phyloP scores from a whole-genome alignment of 306 rosid species.

The Crotalaria pallida region DNA sequence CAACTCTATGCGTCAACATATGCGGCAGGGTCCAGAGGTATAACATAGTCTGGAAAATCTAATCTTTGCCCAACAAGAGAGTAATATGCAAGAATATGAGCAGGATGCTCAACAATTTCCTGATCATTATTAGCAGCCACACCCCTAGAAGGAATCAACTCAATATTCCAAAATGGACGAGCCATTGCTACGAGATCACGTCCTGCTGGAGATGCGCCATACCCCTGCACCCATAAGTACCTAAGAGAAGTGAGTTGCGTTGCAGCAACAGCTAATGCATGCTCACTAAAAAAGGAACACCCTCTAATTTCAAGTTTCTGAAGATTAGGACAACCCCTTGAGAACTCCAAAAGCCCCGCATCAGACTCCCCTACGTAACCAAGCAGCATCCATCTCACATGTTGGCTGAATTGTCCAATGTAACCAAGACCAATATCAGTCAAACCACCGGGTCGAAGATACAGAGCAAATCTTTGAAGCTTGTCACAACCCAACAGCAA shows the following conservation, averaged over 20 bases:
- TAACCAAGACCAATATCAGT: slow-evolving; percentile 74
- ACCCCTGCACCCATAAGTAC: slow-evolving; percentile 97
- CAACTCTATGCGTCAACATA: slow-evolving; percentile 31
- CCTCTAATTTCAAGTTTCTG: slow-evolving; percentile 94
- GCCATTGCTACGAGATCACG: slow-evolving; percentile 72
- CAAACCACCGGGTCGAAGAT: slow-evolving; percentile 77
- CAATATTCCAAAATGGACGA: slow-evolving; percentile 91
- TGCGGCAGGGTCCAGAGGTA: slow-evolving; percentile 42
- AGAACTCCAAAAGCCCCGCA: slow-evolving; percentile 67
- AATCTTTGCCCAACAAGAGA: slow-evolving; percentile 91
- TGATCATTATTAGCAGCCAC: not conserved
- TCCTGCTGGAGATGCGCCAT: slow-evolving; percentile 52
- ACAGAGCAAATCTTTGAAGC: slow-evolving; percentile 80
- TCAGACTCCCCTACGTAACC: slow-evolving; percentile 83
- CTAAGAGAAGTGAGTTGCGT: slow-evolving; percentile 59
- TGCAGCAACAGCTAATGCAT: slow-evolving; percentile 71
- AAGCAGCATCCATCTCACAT: slow-evolving; percentile 92
- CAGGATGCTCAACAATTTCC: slow-evolving; percentile 53
- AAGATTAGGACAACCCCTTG: slow-evolving; percentile 83
- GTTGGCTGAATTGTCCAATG: slow-evolving; percentile 66
- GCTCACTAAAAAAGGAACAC: slow-evolving; percentile 72
- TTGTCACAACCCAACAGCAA: slow-evolving; percentile 71
- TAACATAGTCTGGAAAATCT: slow-evolving; percentile 69
- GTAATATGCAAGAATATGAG: slow-evolving; percentile 91
- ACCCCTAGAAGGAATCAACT: slow-evolving; percentile 66